Evolutionary conservation across 495 filamentous ascomycete species (phyloP).

Genomic region (Lasiosphaeris hirsuta): DNA sequence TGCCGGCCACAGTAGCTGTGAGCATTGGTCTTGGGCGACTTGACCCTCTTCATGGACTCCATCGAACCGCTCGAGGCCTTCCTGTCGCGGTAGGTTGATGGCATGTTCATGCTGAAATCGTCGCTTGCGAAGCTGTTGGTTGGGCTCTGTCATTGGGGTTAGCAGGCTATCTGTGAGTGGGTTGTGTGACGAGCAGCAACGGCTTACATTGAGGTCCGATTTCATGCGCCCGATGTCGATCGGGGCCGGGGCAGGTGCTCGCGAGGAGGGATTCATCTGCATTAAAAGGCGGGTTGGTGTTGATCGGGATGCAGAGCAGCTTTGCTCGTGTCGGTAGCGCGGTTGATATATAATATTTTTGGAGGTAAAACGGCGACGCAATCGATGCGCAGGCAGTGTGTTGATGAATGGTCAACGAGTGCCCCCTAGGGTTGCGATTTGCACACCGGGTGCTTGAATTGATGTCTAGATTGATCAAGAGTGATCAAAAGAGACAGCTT

Average conservation of each 20-base stretch:
- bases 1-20: constrained; percentile 37
- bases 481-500: neutral
- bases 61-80: constrained; percentile 11
- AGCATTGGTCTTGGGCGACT: constrained; percentile 27
- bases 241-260: constrained; percentile 10
- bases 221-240: constrained; percentile 6
- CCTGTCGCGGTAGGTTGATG: constrained; percentile 8
- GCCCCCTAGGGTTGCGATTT: constrained; percentile 11
- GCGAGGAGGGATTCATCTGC: constrained; percentile 13
- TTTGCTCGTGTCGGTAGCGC: neutral
- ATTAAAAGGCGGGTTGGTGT: neutral
- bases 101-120: constrained; percentile 1
- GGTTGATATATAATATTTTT: neutral
- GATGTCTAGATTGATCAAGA: neutral
- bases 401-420: neutral
- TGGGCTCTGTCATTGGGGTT: neutral
- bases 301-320: neutral
- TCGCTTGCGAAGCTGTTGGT: constrained; percentile 16
- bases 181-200: neutral
- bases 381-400: neutral
- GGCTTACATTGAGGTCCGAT: constrained; percentile 5
- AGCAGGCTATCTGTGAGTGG: neutral
- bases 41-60: neutral
- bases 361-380: neutral
- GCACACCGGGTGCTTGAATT: constrained; percentile 15